phyloP scores from a whole-genome alignment of 306 rosid genomes.

The Lathyrus aphaca region DNA sequence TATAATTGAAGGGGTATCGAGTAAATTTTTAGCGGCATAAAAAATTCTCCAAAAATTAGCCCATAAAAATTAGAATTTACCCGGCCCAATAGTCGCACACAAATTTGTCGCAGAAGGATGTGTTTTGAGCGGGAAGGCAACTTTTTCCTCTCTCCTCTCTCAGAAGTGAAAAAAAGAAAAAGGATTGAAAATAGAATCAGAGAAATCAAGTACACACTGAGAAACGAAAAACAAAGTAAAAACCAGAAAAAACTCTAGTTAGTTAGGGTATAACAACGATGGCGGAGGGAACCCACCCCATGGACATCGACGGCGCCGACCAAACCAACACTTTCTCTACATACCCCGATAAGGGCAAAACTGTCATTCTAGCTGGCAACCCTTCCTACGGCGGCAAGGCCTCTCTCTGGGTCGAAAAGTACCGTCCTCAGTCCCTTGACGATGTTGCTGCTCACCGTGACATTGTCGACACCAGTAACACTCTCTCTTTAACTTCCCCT shows the following conservation, averaged over 20 bases:
- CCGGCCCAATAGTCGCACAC: not conserved
- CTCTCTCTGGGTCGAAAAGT: constrained; percentile 91
- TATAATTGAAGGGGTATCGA: no score
- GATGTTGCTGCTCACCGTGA: constrained; percentile 98
- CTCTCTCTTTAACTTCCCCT: not conserved
- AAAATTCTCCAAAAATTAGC: not conserved
- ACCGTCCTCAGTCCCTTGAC: constrained; percentile 90
- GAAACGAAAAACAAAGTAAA: not conserved
- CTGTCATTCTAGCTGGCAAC: constrained; percentile 40
- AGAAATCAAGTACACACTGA: not conserved
- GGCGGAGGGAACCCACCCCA: constrained; percentile 56
- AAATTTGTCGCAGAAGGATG: not conserved
- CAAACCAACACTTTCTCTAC: not conserved
- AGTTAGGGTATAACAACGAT: not conserved
- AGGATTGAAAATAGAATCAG: no score
- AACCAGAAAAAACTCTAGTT: not conserved
- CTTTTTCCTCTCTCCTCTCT: no score
- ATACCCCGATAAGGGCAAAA: constrained; percentile 48
- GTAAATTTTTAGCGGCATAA: no score
- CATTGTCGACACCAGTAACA: constrained; percentile 86
- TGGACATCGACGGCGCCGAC: constrained; percentile 66
- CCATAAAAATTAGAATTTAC: not conserved
- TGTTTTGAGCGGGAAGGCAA: not conserved
- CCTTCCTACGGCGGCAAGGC: constrained; percentile 47
- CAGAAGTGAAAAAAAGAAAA: no score